Evolutionary conservation across 2,329 filamentous ascomycete species (phyloP), one percentile per base, ranked within the genome.

Genomic region (Incumbomyces lentus): DNA sequence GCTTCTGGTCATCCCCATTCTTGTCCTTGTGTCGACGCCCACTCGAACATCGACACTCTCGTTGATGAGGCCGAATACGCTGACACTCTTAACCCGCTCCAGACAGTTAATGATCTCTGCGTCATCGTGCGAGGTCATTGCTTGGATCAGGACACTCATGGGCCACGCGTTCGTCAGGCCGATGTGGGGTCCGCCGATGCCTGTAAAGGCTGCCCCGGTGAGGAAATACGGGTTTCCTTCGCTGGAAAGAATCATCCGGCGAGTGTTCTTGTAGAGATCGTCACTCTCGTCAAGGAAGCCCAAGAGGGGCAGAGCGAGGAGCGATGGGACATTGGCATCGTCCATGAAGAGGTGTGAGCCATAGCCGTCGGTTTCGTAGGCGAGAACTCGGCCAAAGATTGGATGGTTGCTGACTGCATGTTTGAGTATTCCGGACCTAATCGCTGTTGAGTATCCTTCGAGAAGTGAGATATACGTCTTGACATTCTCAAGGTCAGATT

Each of bases 101-200:
- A 98, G 65, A 52, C 83, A 85, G 40, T 77, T 73, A 50, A 66
- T 70, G 53, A 98, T 96, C 68, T 98, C 92, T 13, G 54, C 53
- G 0, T 74, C 71, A 50, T 95, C 89, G 42, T 90, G 76, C 5
- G 81, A 84, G 0, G 92, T 98, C 75, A 92, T 87, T 2, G 86
- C 87, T 65, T 95, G 89, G 16, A 95, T 78, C 7, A 98, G 73
- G 52, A 95, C 69, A 62, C 86, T 92, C 88, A 98, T 96, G 0
- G 92, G 92, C 92, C 92, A 98, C 6, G 90, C 92, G 55, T 95
- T 86, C 57, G 78, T 71, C n/a, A 94, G 68, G 0, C 92, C 92
- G 55, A 95, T 65, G 54, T 82, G 79, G 29, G 79, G 79, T 1
- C 88, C 92, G 57, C 92, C 92, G 56, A 98, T 95, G 6, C 92